Conservation (phyloP, 768 basidiomycete species). For the Lactarius indigo region DNA sequence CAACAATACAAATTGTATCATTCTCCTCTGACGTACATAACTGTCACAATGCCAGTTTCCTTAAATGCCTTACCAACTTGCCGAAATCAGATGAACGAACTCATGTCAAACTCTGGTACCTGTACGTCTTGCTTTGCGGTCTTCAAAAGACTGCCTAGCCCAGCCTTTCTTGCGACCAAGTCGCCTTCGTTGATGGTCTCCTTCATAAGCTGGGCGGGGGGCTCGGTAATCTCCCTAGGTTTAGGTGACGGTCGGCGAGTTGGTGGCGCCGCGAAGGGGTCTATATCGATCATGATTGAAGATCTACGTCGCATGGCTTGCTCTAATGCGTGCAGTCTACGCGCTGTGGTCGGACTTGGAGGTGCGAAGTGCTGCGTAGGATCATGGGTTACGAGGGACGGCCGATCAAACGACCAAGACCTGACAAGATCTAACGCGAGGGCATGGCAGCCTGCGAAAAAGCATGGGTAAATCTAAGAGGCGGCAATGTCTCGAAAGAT, state of each 20-base stretch:
- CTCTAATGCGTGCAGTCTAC: conserved; percentile 47
- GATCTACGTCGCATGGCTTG: conserved; percentile 57
- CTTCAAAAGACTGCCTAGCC: conserved; percentile 82
- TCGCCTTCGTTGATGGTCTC: conserved; percentile 48
- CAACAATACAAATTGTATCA: conserved; percentile 21
- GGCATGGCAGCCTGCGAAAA: conserved; percentile 74
- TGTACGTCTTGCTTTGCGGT: conserved; percentile 85
- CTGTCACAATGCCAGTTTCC: conserved; percentile 2
- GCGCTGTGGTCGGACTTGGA: conserved; percentile 43
- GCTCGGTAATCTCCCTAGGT: conserved; percentile 25
- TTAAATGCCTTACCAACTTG: neutral
- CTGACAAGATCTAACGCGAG: conserved; percentile 87
- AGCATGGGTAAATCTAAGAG: conserved; percentile 4
- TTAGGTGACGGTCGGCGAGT: conserved; percentile 54
- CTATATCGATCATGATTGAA: conserved; percentile 89
- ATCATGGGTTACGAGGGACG: conserved; percentile 43
- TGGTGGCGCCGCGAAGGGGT: conserved; percentile 58
- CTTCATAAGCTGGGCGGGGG: conserved; percentile 25
- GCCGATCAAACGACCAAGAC: conserved; percentile 89
- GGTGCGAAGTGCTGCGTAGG: conserved; percentile 32
- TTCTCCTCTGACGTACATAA: conserved; percentile 6
- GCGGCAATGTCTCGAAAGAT: neutral
- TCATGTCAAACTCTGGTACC: conserved; percentile 87
- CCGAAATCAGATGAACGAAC: conserved; percentile 55
- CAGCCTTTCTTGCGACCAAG: conserved; percentile 61